Evolutionary conservation across 2,329 filamentous ascomycete genomes (phyloP).

Genomic region (Exophiala lecanii-corni): DNA sequence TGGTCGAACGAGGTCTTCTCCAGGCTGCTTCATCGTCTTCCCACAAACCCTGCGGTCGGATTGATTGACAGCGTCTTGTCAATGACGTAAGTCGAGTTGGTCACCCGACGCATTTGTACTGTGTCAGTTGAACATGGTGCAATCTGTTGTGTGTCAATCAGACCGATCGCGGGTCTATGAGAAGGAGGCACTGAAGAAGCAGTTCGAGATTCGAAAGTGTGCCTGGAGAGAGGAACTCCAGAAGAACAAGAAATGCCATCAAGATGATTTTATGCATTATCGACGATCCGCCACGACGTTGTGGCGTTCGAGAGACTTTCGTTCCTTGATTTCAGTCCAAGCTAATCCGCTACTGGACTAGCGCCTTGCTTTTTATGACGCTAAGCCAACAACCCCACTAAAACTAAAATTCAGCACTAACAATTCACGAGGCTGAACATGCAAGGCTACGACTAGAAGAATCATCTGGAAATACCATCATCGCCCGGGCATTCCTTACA

Average conservation of each 20-base stretch:
- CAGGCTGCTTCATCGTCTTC: constrained; percentile 18
- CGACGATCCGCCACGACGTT: neutral
- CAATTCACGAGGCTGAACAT: no score
- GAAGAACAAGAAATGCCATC: neutral
- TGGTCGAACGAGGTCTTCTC: constrained; percentile 5
- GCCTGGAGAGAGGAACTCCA: no score
- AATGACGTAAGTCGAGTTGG: constrained; percentile 9
- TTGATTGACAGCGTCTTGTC: constrained; percentile 3
- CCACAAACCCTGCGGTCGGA: constrained; percentile 8
- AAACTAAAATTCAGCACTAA: no score
- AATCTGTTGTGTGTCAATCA: neutral
- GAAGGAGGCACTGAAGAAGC: constrained; percentile 1
- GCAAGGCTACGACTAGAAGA: no score
- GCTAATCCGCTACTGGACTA: neutral
- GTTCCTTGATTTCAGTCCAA: neutral
- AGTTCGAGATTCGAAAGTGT: neutral
- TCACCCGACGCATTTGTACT: neutral
- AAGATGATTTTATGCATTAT: neutral
- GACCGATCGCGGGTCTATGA: neutral
- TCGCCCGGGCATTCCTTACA: no score
- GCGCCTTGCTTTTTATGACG: no score
- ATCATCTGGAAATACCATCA: no score
- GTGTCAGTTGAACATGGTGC: neutral
- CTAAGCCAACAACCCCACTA: no score
- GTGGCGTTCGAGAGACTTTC: constrained; percentile 1